Evolutionary conservation across 306 rosid species (phyloP).

Genomic region (Senna tora): DNA sequence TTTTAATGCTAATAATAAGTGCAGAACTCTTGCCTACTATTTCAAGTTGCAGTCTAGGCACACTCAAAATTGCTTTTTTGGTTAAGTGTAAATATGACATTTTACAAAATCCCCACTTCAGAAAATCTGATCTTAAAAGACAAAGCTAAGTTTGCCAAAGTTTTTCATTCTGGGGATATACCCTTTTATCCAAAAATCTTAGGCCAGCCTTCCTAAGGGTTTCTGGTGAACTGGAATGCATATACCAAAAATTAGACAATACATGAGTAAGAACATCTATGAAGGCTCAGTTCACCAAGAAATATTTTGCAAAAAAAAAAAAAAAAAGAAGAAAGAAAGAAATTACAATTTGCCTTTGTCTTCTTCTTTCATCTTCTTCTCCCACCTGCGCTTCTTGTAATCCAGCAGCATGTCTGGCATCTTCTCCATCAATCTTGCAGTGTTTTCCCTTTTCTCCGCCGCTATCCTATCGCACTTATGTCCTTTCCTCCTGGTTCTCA

Average conservation of each 20-base stretch:
- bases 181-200: background rate
- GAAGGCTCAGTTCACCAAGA: background rate
- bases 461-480: conserved; percentile 82
- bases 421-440: conserved; percentile 82
- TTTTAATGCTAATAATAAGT: too few relatives aligned
- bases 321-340: too few relatives aligned
- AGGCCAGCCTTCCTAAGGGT: conserved; percentile 22
- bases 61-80: too few relatives aligned
- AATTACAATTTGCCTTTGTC: conserved; percentile 62
- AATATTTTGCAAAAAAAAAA: too few relatives aligned
- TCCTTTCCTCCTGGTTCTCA: conserved; percentile 87
- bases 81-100: too few relatives aligned
- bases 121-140: too few relatives aligned
- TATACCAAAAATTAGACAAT: conserved; percentile 3
- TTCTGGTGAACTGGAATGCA: too few relatives aligned
- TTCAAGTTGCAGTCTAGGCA: too few relatives aligned
- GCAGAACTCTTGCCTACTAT: too few relatives aligned
- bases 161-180: too few relatives aligned
- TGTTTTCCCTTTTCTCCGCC: conserved; percentile 77
- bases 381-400: conserved; percentile 87
- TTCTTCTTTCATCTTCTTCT: conserved; percentile 96
- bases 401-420: conserved; percentile 80
- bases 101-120: too few relatives aligned
- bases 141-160: too few relatives aligned
- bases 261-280: conserved; percentile 19